phyloP scores from a whole-genome alignment of 495 filamentous ascomycete genomes.

The Aspergillus ostianus region DNA sequence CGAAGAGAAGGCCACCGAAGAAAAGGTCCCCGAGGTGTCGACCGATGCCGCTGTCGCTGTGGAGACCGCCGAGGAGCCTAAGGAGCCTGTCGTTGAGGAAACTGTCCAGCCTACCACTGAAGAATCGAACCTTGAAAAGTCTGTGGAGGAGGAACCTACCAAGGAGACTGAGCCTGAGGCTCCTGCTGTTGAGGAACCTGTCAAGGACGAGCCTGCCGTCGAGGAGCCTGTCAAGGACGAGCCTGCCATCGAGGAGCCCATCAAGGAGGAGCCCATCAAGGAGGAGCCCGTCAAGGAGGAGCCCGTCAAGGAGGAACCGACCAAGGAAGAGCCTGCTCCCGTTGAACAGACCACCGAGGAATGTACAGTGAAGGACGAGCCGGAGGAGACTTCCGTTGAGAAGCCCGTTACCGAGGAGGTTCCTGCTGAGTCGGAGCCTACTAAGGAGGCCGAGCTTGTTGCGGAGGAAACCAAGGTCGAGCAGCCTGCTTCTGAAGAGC shows the following conservation, averaged over 20 bases:
- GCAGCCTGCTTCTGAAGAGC: background rate
- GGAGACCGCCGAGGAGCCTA: background rate
- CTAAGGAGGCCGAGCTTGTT: too few relatives aligned
- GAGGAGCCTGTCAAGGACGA: conserved; percentile 13
- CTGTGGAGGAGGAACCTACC: conserved; percentile 9
- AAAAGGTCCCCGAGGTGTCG: background rate
- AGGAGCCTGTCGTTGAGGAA: background rate
- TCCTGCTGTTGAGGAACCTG: conserved; percentile 11
- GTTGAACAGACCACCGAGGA: conserved; percentile 14
- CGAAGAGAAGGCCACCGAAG: background rate
- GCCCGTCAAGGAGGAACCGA: conserved; percentile 5
- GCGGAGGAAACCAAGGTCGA: background rate
- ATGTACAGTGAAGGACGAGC: conserved; percentile 10
- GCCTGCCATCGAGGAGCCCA: conserved; percentile 11
- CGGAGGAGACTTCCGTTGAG: conserved; percentile 11
- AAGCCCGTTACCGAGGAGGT: too few relatives aligned
- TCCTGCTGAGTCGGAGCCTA: too few relatives aligned
- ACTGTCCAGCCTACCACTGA: background rate
- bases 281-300: conserved; percentile 16
- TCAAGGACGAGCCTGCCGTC: conserved; percentile 6
- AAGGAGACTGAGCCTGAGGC: conserved; percentile 11
- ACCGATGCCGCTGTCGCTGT: background rate
- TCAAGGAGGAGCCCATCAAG: conserved; percentile 5
- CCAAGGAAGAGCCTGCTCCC: conserved; percentile 11
- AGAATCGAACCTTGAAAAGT: background rate